These are phyloP conservation scores for Nicotiana sylvestris DNA, from an alignment of 257 asterid species.

Conservation along the genomic window DNA sequence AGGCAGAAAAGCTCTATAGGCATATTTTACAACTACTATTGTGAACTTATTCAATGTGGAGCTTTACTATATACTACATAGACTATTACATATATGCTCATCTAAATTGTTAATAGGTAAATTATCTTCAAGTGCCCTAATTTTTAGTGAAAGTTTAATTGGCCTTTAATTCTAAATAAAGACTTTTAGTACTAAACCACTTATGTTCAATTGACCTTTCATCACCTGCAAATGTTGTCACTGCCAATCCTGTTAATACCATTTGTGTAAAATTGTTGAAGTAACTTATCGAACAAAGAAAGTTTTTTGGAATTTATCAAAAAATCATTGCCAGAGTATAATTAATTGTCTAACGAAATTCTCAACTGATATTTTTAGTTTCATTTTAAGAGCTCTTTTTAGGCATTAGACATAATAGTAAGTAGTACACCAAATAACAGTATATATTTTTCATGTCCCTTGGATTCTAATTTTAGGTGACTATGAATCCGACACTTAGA, in stretches of 20 bases:
- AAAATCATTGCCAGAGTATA: background rate
- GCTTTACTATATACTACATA: too few species aligned
- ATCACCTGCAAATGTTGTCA: too few species aligned
- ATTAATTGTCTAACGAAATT: background rate
- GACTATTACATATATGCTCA: too few species aligned
- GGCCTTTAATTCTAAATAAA: too few species aligned
- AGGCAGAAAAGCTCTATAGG: too few species aligned
- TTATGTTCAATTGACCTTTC: too few species aligned
- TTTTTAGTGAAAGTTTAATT: too few species aligned
- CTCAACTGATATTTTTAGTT: background rate
- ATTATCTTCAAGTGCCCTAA: too few species aligned
- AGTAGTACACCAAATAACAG: background rate
- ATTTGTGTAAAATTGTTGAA: background rate
- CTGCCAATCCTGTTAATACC: background rate
- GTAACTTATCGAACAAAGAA: background rate
- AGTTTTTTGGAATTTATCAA: background rate
- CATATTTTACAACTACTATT: too few species aligned
- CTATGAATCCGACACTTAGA: background rate
- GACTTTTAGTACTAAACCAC: too few species aligned
- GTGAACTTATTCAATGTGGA: too few species aligned
- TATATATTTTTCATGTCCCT: background rate
- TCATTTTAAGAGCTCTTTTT: background rate
- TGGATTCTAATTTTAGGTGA: background rate
- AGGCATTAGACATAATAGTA: background rate
- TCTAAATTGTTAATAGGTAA: too few species aligned